Conservation (phyloP, 176 grass and related monocot species). For the Poa pratensis region DNA sequence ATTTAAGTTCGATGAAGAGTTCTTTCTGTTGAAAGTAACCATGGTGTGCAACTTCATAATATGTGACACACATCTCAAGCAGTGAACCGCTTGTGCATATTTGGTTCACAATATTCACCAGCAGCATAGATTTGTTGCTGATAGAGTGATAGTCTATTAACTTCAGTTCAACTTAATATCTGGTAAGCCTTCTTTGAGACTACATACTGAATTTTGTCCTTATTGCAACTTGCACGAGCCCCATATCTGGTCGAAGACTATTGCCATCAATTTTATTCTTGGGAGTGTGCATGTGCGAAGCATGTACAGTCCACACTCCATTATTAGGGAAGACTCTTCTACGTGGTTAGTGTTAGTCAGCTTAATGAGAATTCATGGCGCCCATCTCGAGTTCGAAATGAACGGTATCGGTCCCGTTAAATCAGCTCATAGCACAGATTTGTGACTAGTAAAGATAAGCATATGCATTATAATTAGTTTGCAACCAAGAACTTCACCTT, state of each 20-base stretch:
- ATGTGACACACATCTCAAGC: background rate
- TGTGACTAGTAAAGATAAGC: too few relatives aligned
- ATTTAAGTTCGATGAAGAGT: background rate
- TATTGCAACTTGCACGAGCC: background rate
- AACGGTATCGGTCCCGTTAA: too few relatives aligned
- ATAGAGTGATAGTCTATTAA: background rate
- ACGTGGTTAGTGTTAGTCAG: too few relatives aligned
- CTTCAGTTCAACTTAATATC: background rate
- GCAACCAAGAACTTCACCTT: too few relatives aligned
- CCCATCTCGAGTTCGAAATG: too few relatives aligned
- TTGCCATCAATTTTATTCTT: background rate
- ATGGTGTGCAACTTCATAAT: background rate
- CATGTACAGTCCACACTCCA: too few relatives aligned
- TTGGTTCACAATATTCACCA: background rate
- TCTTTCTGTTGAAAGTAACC: background rate
- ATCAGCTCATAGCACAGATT: too few relatives aligned
- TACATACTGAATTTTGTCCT: background rate
- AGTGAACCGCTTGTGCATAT: background rate
- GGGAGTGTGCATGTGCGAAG: background rate
- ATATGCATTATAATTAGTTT: too few relatives aligned
- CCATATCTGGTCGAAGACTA: background rate
- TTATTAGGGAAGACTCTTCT: too few relatives aligned
- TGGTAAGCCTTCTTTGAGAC: background rate
- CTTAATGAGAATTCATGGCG: too few relatives aligned
- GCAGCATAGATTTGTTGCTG: background rate